Evolutionary conservation across 2,329 filamentous ascomycete genomes (phyloP).

Genomic region (Zymoseptoria brevis): DNA sequence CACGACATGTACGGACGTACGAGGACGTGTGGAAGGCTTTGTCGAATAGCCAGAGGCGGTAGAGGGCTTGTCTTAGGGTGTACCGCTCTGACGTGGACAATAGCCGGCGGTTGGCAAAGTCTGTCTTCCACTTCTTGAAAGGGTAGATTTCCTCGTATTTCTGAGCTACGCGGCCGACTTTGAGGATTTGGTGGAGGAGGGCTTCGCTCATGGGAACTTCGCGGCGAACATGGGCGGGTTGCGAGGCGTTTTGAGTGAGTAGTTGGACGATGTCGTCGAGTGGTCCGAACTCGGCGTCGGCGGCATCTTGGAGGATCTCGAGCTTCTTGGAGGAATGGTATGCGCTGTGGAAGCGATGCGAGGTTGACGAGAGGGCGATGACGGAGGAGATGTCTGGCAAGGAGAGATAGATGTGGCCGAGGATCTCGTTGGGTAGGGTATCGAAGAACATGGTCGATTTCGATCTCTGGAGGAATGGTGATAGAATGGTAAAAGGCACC

Average conservation of each 20-base stretch:
- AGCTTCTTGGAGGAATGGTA: conserved; percentile 48
- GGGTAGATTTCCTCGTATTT: conserved; percentile 56
- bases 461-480: neutral
- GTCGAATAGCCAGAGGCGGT: conserved; percentile 53
- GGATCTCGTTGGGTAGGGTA: conserved; percentile 49
- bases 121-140: conserved; percentile 54
- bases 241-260: conserved; percentile 52
- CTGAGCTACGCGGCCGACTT: conserved; percentile 47
- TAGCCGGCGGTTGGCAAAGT: conserved; percentile 48
- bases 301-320: conserved; percentile 45
- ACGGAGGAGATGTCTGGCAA: conserved; percentile 47
- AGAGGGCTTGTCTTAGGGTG: conserved; percentile 49
- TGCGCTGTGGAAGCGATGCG: conserved; percentile 46
- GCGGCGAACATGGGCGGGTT: conserved; percentile 49
- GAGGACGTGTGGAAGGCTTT: conserved; percentile 50
- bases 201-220: conserved; percentile 47
- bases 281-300: conserved; percentile 51
- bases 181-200: conserved; percentile 48
- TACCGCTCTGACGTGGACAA: conserved; percentile 44
- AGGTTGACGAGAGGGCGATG: conserved; percentile 47
- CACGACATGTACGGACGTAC: conserved; percentile 45
- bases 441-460: conserved; percentile 45
- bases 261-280: conserved; percentile 52
- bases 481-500: conserved; percentile 3
- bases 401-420: conserved; percentile 49